Conservation (phyloP, 2,329 filamentous ascomycete species). For the Tympanopsis confertula region DNA sequence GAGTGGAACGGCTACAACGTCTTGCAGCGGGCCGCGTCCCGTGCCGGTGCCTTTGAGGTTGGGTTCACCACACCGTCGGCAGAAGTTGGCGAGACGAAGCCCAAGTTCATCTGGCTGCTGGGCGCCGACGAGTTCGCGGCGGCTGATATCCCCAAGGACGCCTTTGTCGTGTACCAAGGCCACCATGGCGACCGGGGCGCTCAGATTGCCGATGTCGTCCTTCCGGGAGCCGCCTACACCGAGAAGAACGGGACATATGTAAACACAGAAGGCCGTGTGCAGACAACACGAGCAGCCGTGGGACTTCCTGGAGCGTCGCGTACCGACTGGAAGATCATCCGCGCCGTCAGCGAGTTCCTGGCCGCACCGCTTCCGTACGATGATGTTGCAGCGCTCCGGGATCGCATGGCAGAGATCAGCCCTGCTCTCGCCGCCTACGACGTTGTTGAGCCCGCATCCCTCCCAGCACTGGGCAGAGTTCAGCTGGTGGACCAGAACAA, state of each 20-base stretch:
- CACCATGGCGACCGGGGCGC: conserved; percentile 94
- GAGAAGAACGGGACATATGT: conserved; percentile 94
- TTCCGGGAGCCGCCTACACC: conserved; percentile 90
- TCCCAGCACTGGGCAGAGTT: conserved; percentile 73
- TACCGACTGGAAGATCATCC: conserved; percentile 98
- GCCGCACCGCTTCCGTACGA: conserved; percentile 82
- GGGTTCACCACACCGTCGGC: conserved; percentile 82
- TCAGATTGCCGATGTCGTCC: conserved; percentile 82
- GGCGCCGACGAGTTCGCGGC: conserved; percentile 84
- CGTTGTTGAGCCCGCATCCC: conserved; percentile 69
- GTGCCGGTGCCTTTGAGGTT: conserved; percentile 87
- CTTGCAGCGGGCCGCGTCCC: conserved; percentile 83
- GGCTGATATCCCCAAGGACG: conserved; percentile 82
- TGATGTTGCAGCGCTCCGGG: conserved; percentile 75
- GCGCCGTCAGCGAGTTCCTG: conserved; percentile 83
- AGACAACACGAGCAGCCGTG: conserved; percentile 83
- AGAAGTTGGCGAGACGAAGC: conserved; percentile 69
- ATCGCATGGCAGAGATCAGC: conserved; percentile 91
- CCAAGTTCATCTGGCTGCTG: conserved; percentile 94
- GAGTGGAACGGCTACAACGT: conserved; percentile 99
- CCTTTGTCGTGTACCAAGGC: conserved; percentile 95
- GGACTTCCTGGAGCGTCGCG: conserved; percentile 79
- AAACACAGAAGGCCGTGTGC: conserved; percentile 93
- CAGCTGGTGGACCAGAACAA: conserved; percentile 96
- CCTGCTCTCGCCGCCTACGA: conserved; percentile 84